Evolutionary conservation across 257 asterid genomes (phyloP).

Genomic region (Penstemon barbatus): DNA sequence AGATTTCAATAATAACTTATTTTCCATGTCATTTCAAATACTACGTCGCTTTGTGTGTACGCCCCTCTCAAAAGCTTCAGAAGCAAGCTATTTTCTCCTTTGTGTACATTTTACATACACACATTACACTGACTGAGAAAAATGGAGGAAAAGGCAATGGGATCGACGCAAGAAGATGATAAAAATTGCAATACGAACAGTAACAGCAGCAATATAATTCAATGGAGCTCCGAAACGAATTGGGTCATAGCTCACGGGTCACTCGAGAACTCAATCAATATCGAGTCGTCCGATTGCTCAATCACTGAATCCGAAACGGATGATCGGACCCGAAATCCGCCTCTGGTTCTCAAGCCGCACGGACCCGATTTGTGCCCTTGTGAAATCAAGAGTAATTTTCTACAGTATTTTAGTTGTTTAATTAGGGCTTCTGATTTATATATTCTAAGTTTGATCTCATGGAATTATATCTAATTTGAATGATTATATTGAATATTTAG

Average conservation of each 20-base stretch:
- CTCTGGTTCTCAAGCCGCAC: conserved; percentile 54
- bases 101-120: too few species aligned
- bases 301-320: conserved; percentile 34
- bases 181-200: conserved; percentile 11
- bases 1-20: too few species aligned
- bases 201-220: conserved; percentile 11
- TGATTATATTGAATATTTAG: conserved; percentile 6
- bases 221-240: conserved; percentile 55
- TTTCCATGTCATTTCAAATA: too few species aligned
- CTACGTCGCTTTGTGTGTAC: too few species aligned
- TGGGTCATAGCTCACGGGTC: conserved; percentile 69
- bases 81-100: too few species aligned
- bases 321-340: conserved; percentile 31
- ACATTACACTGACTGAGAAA: not conserved
- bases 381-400: conserved; percentile 62
- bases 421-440: conserved; percentile 5
- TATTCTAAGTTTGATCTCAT: conserved; percentile 7
- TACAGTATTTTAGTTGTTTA: conserved; percentile 12
- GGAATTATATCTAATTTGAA: not conserved
- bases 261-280: conserved; percentile 46
- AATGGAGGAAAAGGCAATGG: not conserved
- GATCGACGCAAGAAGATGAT: conserved; percentile 17
- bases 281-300: conserved; percentile 62
- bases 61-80: too few species aligned
- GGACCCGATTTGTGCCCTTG: conserved; percentile 61